Base-by-base conservation (phyloP, 345 rosid species). In the Lagerstroemia speciosa region DNA sequence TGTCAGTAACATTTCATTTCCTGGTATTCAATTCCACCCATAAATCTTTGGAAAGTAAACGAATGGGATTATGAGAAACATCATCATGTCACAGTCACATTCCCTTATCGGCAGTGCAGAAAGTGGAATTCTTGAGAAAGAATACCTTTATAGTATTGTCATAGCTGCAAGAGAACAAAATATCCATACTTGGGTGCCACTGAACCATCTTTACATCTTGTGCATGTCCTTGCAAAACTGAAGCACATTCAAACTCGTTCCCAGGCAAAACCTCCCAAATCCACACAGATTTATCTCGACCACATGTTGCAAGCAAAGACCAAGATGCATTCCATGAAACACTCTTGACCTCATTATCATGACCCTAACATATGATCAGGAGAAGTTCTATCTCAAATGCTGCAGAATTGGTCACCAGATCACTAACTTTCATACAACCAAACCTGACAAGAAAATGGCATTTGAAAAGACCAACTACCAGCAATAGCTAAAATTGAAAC, bases 121-220 rank as follows among this genome's bases (percentile, higher is more conserved):
- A n/a, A 65, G 36, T 24, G 17, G 68, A 61, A n/a, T 38, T 9
- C 36, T 37, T 11, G 10, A 37, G 43, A 55, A 55, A 63, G 48
- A 57, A 61, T 17, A 93, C 98, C 97, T 93, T 93, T 60, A 93
- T 72, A 45, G 92, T 85, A 75, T 89, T 91, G 82, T 93, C 99
- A 69, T 89, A 89, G 82, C 95, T 85, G 68, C 97, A 93, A 40
- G 98, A 91, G 77, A 93, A 89, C 66, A 93, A 81, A 62, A 93
- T 62, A 78, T 89, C 97, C 87, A 86, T 45, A 45, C 86, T 86
- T 4, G 97, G 99, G 77, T 93, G 99, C 99, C 99, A 93, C 75
- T 81, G 83, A 68, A 91, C 93, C 96, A 91, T 89, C 78, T 87
- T 93, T 62, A 93, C 98, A 82, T 91, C 97, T 74, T 93, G 96